A percentile compares a stretch with the other conserved stretches of the same genome.
These are phyloP conservation scores for Rhododendron ferrugineum DNA, from an alignment of 148 eudicot species.

Conservation along the genomic window DNA sequence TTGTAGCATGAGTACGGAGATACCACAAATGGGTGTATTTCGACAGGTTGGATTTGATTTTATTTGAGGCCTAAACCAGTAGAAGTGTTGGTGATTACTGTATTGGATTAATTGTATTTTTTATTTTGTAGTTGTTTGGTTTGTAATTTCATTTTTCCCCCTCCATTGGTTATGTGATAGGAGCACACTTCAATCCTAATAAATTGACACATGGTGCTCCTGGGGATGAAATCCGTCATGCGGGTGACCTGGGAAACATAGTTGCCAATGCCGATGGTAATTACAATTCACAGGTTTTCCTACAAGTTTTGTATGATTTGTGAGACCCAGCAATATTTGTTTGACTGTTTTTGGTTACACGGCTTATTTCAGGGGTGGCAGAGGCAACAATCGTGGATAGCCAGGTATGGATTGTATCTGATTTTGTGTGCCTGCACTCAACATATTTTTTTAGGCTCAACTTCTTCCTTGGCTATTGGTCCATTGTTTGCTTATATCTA, in stretches of 20 bases:
- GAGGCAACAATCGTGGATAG: slow-evolving; percentile 78
- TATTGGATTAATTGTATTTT: not conserved
- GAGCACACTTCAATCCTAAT: slow-evolving; percentile 90
- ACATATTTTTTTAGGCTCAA: not conserved
- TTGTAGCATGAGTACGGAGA: slow-evolving; percentile 88
- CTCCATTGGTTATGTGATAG: slow-evolving; percentile 25
- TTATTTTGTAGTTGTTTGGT: not conserved
- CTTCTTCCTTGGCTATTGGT: not conserved
- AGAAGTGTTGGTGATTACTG: not conserved
- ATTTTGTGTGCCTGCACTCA: not conserved
- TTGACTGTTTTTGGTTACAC: not conserved
- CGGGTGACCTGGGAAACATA: slow-evolving; percentile 99
- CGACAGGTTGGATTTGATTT: slow-evolving; percentile 60
- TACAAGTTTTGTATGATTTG: not conserved
- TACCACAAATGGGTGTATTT: slow-evolving; percentile 94
- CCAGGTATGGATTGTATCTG: slow-evolving; percentile 41
- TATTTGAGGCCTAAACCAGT: slow-evolving; percentile 1
- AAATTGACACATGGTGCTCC: slow-evolving; percentile 93
- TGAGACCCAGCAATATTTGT: not conserved
- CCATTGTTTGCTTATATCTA: not conserved
- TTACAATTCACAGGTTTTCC: not conserved
- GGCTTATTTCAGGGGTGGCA: slow-evolving; percentile 61
- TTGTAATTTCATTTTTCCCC: not conserved
- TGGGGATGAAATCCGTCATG: slow-evolving; percentile 90
- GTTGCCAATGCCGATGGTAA: slow-evolving; percentile 89